These are phyloP conservation scores for Ceratocystis cubensis DNA, from an alignment of 2,329 filamentous ascomycete species.

Conservation along the genomic window DNA sequence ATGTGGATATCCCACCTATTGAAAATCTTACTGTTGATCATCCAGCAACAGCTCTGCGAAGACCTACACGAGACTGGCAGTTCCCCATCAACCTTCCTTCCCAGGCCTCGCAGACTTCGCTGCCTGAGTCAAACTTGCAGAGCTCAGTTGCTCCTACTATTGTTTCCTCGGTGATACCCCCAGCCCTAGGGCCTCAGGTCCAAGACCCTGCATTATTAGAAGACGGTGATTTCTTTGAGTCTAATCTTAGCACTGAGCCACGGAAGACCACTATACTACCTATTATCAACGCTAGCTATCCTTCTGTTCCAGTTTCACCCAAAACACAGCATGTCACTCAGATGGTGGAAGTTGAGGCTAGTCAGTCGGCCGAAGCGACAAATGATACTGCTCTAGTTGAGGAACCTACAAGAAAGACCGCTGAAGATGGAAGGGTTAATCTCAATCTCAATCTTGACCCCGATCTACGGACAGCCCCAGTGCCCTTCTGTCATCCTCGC, in stretches of 20 bases:
- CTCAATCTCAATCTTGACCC: background rate
- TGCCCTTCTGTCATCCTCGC: conserved; percentile 4
- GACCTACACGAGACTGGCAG: conserved; percentile 7
- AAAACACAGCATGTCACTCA: conserved; percentile 1
- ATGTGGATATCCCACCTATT: background rate
- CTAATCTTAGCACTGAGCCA: background rate
- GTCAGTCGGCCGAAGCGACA: background rate
- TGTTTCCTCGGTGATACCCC: background rate
- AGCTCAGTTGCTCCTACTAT: background rate
- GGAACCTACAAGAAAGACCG: background rate
- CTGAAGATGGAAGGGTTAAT: background rate
- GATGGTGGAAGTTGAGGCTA: background rate
- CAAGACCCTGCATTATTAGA: background rate
- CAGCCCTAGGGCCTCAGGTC: background rate
- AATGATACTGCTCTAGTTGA: background rate
- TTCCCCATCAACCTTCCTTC: background rate
- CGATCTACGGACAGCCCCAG: background rate
- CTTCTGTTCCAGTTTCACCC: conserved; percentile 1
- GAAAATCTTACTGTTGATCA: background rate
- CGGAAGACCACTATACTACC: background rate
- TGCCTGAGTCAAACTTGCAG: background rate
- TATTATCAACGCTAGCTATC: background rate
- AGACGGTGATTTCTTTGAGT: background rate
- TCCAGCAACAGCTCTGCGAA: background rate
- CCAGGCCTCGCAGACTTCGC: background rate